Base-by-base conservation (phyloP, 495 filamentous ascomycete species). In the Aspergillus heteromorphus region DNA sequence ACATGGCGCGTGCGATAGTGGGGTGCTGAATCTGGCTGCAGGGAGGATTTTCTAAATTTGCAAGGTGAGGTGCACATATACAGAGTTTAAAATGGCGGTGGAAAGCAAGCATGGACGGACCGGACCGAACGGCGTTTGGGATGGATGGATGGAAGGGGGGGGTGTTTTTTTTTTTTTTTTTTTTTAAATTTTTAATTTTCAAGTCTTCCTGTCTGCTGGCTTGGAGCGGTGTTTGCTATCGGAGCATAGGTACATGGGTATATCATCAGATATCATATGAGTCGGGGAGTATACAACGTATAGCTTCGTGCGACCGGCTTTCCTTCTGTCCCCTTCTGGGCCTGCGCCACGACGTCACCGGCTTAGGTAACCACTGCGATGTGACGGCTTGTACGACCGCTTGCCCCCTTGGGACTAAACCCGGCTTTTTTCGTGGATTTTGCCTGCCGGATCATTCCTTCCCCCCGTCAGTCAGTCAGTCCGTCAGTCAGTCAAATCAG, bases 1-100 rank as follows among this genome's bases (percentile, higher is more conserved):
- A 72, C 30, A 51, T 76, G 53, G 73, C 69, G 17, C 67, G 65
- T 56, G 55, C 64, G 2, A 65, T 77, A 54, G 42, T 76, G 48
- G 66, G 69, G 13, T 54, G 59, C 19, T 61, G 53, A 56, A 59
- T 20, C 48, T 49, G 34, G n/a, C n/a, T 36, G 2, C 31, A 2
- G 31, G 9, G 9, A 10, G 31, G 10, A 30, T 30, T 10, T 14
- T 4, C 34, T 38, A 38, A 14, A 13, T 38, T 38, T 38, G 34
- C n/a, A n/a, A n/a, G n/a, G n/a, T n/a, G n/a, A n/a, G n/a, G n/a
- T n/a, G n/a, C 34, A 38, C 6, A 38, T 38, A 38, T 13, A 2
- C 9, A 10, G 30, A 13, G 11, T 38, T 38, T 34, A 27, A 27
- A 27, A 27, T 27, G 23, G 23, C 23, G 23, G 23, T 43, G 16